Evolutionary conservation across 1,284 basidiomycete species (phyloP).

Genomic region (Cystobasidium sp.): DNA sequence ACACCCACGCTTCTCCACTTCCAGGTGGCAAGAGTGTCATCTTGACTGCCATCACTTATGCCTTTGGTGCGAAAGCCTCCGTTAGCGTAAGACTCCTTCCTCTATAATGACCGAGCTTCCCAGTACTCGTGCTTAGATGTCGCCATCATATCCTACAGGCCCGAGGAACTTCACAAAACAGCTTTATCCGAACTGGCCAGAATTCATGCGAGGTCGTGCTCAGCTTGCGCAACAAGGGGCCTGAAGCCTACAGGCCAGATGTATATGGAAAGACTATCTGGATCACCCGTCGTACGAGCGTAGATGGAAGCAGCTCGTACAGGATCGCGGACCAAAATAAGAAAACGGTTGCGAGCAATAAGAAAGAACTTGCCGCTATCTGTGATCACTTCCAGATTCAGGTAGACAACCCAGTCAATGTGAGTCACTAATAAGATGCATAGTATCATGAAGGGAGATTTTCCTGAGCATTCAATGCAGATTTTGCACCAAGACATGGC

Average conservation of each 20-base stretch:
- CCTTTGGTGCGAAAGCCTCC: slow-evolving; percentile 87
- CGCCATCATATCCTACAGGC: slow-evolving; percentile 40
- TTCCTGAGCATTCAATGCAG: not conserved
- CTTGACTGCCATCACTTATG: slow-evolving; percentile 88
- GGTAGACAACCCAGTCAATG: slow-evolving; percentile 95
- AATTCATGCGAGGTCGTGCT: slow-evolving; percentile 69
- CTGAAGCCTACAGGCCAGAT: slow-evolving; percentile 82
- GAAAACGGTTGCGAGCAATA: slow-evolving; percentile 74
- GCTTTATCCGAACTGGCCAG: slow-evolving; percentile 48
- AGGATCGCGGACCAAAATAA: slow-evolving; percentile 73
- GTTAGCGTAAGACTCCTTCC: slow-evolving; percentile 81
- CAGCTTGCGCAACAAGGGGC: slow-evolving; percentile 81
- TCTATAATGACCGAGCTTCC: no score
- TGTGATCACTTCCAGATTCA: slow-evolving; percentile 89
- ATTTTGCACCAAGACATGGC: slow-evolving; percentile 61
- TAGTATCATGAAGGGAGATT: no score
- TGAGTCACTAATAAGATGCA: slow-evolving; percentile 66
- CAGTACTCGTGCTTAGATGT: no score
- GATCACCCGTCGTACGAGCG: slow-evolving; percentile 79
- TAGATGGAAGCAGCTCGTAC: slow-evolving; percentile 74
- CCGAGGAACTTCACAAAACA: slow-evolving; percentile 48
- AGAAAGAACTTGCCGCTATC: slow-evolving; percentile 82
- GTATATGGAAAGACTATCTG: slow-evolving; percentile 82
- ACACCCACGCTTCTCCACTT: slow-evolving; percentile 52
- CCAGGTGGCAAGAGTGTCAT: slow-evolving; percentile 91